Base-by-base conservation (phyloP, 1,139 yeast genomes). In the Geotrichum bryndzae region DNA sequence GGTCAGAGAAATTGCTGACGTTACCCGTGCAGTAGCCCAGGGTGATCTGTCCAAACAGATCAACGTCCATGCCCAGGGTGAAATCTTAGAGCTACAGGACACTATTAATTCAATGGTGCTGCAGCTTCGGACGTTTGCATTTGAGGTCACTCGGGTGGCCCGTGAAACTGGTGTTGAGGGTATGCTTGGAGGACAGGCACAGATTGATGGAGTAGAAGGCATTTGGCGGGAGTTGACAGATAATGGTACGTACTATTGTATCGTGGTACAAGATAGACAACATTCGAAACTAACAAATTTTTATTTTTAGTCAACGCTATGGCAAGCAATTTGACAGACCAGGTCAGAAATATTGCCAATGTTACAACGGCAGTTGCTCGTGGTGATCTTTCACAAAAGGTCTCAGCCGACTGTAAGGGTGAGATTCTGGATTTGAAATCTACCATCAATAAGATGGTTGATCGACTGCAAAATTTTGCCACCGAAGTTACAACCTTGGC, bases 361-460 rank as follows among this genome's bases (percentile, higher is more conserved):
- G 96, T 90, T 63, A 90, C 96, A 6, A 88, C 96, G 25, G 96
- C 96, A 3, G 96, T 90, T 35, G 96, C 96, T n/a, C 83, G 87
- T 67, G 96, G 96, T 65, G 96, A 90, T 70, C 77, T 90, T 67
- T 85, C 91, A 8, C 88, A 89, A 68, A 89, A 88, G 72, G 96
- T 90, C 57, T 87, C 94, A 2, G 96, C 96, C 33, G 89, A 88
- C 72, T 90, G 96, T 79, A 87, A 88, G 73, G 96, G 96, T 61
- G 96, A 90, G 74, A 88, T 90, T 59, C 77, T 89, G 67, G 89
- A 88, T 68, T 83, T 90, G 74, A 90, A 90, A 73, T 80, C 85
- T 60, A 89, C 96, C 2, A 89, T 89, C 73, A 88, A 76, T 65
- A 88, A 87, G 77, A 88, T 84, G 96, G 96, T 88, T 81, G 96